Evolutionary conservation across 805 yeast genomes (phyloP).

Genomic region (Myxozyma mucilagina): DNA sequence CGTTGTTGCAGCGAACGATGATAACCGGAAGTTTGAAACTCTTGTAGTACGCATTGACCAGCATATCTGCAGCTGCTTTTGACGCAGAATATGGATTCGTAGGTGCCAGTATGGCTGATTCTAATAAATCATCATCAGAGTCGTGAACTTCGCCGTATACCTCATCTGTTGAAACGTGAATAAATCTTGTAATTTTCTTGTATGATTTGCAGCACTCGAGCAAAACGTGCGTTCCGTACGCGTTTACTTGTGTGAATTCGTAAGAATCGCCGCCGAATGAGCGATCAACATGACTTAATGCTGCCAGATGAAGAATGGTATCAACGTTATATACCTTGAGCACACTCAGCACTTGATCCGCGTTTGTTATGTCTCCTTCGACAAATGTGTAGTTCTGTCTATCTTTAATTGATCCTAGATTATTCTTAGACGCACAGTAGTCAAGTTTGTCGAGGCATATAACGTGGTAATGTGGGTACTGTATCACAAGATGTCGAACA

Average conservation of each 20-base stretch:
- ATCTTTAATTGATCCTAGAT: conserved; percentile 38
- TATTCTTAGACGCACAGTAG: conserved; percentile 47
- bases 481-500: conserved; percentile 42
- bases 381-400: conserved; percentile 37
- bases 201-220: conserved; percentile 45
- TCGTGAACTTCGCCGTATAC: conserved; percentile 53
- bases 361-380: conserved; percentile 44
- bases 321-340: conserved; percentile 36
- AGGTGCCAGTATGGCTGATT: conserved; percentile 47
- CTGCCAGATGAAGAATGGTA: conserved; percentile 54
- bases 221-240: conserved; percentile 50
- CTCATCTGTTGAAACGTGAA: conserved; percentile 61
- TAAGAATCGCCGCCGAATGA: conserved; percentile 49
- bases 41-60: conserved; percentile 48
- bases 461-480: conserved; percentile 40
- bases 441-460: conserved; percentile 50
- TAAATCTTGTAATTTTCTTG: conserved; percentile 35
- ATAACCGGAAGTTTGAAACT: conserved; percentile 48
- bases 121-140: conserved; percentile 38
- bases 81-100: conserved; percentile 61
- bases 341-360: conserved; percentile 32
- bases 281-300: conserved; percentile 56
- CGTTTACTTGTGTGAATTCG: conserved; percentile 49
- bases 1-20: conserved; percentile 52
- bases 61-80: conserved; percentile 55